Evolutionary conservation across 2,329 filamentous ascomycete genomes (phyloP).

Genomic region (Thelonectria blattea): DNA sequence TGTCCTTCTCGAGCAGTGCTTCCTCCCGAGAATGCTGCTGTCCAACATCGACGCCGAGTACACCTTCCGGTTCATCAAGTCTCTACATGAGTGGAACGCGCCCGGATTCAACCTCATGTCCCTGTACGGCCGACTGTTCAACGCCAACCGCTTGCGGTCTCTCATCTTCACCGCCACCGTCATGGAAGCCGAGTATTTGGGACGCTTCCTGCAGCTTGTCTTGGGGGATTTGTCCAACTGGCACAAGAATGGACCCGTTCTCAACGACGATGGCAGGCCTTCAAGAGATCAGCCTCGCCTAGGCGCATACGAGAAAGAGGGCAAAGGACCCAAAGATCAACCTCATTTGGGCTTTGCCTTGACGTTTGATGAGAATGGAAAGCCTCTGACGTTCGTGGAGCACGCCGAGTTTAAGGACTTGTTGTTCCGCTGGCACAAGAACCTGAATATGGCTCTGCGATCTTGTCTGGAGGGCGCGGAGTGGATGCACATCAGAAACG

Average conservation of each 20-base stretch:
- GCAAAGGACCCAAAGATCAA: conserved; percentile 55
- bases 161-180: conserved; percentile 90
- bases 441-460: conserved; percentile 79
- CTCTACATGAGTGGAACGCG: conserved; percentile 82
- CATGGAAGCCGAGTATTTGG: conserved; percentile 91
- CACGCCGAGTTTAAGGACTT: conserved; percentile 87
- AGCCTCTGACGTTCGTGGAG: conserved; percentile 74
- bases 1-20: conserved; percentile 84
- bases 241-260: conserved; percentile 76
- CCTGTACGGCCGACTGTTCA: conserved; percentile 84
- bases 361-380: conserved; percentile 69
- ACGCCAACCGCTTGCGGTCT: conserved; percentile 77
- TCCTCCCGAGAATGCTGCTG: conserved; percentile 84
- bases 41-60: conserved; percentile 90
- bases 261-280: conserved; percentile 40
- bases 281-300: conserved; percentile 60
- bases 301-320: conserved; percentile 85
- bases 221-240: conserved; percentile 81
- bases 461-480: conserved; percentile 81
- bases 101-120: conserved; percentile 87
- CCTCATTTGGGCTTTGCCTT: conserved; percentile 80
- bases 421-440: conserved; percentile 89
- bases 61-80: conserved; percentile 83
- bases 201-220: conserved; percentile 84
- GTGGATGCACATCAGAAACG: conserved; percentile 98